Base-by-base conservation (phyloP, 2,329 filamentous ascomycete species). In the Fusarium redolens region DNA sequence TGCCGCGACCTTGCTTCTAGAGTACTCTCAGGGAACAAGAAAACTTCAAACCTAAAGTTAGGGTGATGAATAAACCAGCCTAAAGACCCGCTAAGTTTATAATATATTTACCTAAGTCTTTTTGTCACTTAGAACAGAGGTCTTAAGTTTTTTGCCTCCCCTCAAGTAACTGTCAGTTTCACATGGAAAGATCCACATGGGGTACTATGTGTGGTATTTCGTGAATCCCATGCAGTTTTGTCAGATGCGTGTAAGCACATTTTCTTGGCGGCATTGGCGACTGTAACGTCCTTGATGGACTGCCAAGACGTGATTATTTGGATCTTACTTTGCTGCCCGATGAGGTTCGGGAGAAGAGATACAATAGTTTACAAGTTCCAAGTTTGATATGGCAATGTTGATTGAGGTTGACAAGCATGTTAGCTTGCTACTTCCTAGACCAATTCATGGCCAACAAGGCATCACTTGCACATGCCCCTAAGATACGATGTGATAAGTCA, bases 291-390 rank as follows among this genome's bases (percentile, higher is more conserved):
- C 4, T 7, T 12, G 20, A 48, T 11, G 28, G 3, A 8, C 10
- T n/a, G 45, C 28, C 28, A n/a, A 5, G 28, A 14, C 7, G 14
- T 48, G n/a, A 31, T 22, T 13, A 4, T 4, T 30, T 31, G 28
- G 14, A 6, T 31, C 14, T 22, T 12, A 31, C 20, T 1, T 22
- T 22, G 14, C 28, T 31, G 28, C 20, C 45, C 28, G 14, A 22
- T 3, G 12, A 22, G 4, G 17, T n/a, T 31, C 3, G 20, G 20
- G 0, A 11, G 5, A 14, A 2, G 20, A 30, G 14, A 31, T 1
- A 10, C 4, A 47, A 20, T 5, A 20, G 5, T 15, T 30, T 8
- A 15, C 2, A 5, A 15, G 18, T 30, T 28, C 13, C 1, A 10
- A 14, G 4, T 31, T 5, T 3, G 10, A 4, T 12, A 31, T 31